Conservation (phyloP, 139 green algal species). For the Volvox reticuliferus region DNA sequence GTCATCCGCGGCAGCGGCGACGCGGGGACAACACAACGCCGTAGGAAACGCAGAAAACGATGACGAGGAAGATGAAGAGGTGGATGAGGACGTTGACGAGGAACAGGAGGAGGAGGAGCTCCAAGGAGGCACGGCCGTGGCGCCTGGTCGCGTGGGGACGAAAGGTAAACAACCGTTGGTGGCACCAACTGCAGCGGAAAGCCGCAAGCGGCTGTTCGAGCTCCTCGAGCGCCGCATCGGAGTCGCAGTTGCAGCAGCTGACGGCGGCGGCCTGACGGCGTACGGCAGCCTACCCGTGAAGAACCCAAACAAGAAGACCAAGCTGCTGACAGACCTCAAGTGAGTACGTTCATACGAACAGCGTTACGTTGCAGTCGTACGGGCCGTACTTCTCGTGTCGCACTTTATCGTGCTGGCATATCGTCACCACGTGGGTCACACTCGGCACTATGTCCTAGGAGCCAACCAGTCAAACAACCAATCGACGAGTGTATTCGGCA, state of each 20-base stretch:
- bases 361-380: too few relatives aligned
- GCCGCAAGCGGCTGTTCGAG: conserved; percentile 35
- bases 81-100: neutral
- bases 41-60: neutral
- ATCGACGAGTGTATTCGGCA: too few relatives aligned
- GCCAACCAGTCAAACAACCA: too few relatives aligned
- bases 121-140: neutral
- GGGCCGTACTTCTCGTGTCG: too few relatives aligned
- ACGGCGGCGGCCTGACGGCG: neutral
- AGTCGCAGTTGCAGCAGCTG: neutral
- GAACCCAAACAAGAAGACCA: conserved; percentile 39
- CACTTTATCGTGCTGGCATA: too few relatives aligned
- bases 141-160: neutral
- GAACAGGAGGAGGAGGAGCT: neutral
- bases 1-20: too few relatives aligned
- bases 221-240: conserved; percentile 38
- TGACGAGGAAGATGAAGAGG: neutral
- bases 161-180: neutral
- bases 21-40: too few relatives aligned
- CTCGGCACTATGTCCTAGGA: too few relatives aligned
- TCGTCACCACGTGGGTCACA: too few relatives aligned
- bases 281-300: conserved; percentile 31
- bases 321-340: conserved; percentile 15
- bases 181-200: neutral
- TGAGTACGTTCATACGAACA: neutral